phyloP scores from a whole-genome alignment of 2,329 filamentous ascomycete genomes.

The Trichoderma afroharzianum region DNA sequence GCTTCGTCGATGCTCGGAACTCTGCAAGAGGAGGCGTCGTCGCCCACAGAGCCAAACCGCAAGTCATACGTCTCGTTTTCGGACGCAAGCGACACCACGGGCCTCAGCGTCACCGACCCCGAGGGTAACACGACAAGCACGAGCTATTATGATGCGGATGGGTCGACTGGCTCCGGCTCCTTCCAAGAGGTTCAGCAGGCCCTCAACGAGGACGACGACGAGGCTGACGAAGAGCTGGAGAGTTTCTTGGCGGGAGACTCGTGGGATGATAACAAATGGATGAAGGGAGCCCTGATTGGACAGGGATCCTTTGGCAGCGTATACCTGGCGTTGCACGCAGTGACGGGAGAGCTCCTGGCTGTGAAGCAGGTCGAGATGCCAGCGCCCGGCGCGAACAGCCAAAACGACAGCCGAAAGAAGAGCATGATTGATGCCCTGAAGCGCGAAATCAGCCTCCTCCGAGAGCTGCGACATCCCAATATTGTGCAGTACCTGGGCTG shows the following conservation, averaged over 20 bases:
- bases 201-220: slow-evolving; percentile 86
- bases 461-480: slow-evolving; percentile 91
- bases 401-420: slow-evolving; percentile 88
- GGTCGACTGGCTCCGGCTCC: slow-evolving; percentile 67
- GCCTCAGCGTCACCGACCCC: slow-evolving; percentile 72
- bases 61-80: slow-evolving; percentile 94
- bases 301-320: slow-evolving; percentile 96
- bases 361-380: slow-evolving; percentile 97
- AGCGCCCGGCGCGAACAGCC: slow-evolving; percentile 69
- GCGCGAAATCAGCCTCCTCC: slow-evolving; percentile 89
- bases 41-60: slow-evolving; percentile 77
- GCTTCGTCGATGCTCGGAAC: slow-evolving; percentile 86
- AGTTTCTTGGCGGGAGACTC: slow-evolving; percentile 90
- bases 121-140: slow-evolving; percentile 67
- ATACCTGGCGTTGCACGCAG: slow-evolving; percentile 88
- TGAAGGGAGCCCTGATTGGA: slow-evolving; percentile 96
- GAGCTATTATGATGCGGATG: slow-evolving; percentile 82
- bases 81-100: slow-evolving; percentile 66
- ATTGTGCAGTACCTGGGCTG: slow-evolving; percentile 98
- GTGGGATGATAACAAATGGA: slow-evolving; percentile 97
- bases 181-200: slow-evolving; percentile 81
- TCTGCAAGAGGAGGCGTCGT: slow-evolving; percentile 85
- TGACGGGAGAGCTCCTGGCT: slow-evolving; percentile 94
- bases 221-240: slow-evolving; percentile 81
- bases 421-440: slow-evolving; percentile 97